A percentile compares a stretch with the other conserved stretches of the same genome.
phyloP scores from a whole-genome alignment of 2,329 filamentous ascomycete genomes.

The Cladorrhinum sp. region DNA sequence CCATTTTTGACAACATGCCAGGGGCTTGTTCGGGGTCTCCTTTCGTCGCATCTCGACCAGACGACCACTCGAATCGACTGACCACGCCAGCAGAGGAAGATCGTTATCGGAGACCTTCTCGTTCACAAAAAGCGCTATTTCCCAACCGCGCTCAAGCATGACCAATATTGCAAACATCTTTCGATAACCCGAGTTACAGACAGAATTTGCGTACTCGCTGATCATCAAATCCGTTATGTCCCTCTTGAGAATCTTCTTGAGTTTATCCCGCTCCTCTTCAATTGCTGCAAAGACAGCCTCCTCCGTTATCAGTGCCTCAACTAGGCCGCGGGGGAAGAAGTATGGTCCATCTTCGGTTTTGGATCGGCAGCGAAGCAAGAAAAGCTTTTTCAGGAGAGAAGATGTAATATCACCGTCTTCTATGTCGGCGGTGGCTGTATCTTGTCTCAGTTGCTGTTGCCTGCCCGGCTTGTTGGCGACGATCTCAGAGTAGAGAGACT shows the following conservation, averaged over 20 bases:
- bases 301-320: conserved; percentile 8
- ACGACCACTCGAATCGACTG: not conserved
- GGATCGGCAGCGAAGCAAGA: not conserved
- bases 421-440: not conserved
- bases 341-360: not conserved
- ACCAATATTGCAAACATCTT: conserved; percentile 16
- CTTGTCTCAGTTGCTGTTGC: not conserved
- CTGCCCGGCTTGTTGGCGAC: not conserved
- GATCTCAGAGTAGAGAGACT: not conserved
- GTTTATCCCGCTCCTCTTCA: not conserved
- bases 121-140: conserved; percentile 8
- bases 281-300: not conserved
- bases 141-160: not conserved
- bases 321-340: conserved; percentile 3
- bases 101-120: conserved; percentile 3
- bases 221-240: not conserved
- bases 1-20: conserved; percentile 1
- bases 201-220: not conserved
- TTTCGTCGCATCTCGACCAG: conserved; percentile 3
- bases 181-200: not conserved
- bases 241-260: not conserved
- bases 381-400: not conserved
- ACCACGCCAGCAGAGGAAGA: conserved; percentile 7
- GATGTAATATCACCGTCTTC: not conserved
- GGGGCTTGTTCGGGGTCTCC: not conserved